Conservation (phyloP, 2,329 filamentous ascomycete species). For the Lizonia empirigonia region DNA sequence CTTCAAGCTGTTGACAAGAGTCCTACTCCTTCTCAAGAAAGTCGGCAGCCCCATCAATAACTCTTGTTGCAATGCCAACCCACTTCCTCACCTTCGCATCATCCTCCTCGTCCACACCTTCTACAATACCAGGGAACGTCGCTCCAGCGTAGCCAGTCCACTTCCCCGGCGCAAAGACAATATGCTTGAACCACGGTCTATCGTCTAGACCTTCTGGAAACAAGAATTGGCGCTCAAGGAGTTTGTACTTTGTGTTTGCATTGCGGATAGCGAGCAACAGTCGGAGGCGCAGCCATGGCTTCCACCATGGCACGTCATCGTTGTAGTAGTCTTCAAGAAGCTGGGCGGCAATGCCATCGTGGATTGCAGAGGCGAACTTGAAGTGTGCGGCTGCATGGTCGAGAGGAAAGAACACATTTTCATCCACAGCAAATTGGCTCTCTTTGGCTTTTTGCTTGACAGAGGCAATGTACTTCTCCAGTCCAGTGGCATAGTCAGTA, state of each 20-base stretch:
- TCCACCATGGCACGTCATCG: constrained; percentile 74
- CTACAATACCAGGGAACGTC: constrained; percentile 68
- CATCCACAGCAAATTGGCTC: constrained; percentile 16
- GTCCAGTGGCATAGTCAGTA: constrained; percentile 52
- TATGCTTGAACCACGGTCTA: constrained; percentile 89
- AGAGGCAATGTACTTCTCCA: constrained; percentile 51
- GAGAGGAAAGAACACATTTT: constrained; percentile 49
- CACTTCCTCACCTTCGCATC: constrained; percentile 47
- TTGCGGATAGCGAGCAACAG: constrained; percentile 67
- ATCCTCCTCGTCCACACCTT: constrained; percentile 62
- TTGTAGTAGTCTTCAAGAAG: constrained; percentile 55
- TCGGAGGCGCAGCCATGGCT: constrained; percentile 69
- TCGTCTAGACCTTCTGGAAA: constrained; percentile 77
- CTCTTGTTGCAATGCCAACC: constrained; percentile 49
- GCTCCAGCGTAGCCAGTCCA: constrained; percentile 90
- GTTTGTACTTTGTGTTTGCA: constrained; percentile 83
- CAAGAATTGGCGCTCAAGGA: constrained; percentile 79
- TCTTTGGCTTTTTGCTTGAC: constrained; percentile 46
- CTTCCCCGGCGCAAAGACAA: constrained; percentile 87
- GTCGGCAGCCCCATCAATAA: constrained; percentile 44
- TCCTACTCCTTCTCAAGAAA: constrained; percentile 36
- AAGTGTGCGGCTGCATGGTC: constrained; percentile 58
- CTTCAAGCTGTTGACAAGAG: too few species aligned
- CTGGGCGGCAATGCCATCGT: constrained; percentile 58
- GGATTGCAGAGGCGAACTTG: constrained; percentile 53